These are phyloP conservation scores for Claviceps pusilla DNA, from an alignment of 2,329 filamentous ascomycete species.

Conservation along the genomic window DNA sequence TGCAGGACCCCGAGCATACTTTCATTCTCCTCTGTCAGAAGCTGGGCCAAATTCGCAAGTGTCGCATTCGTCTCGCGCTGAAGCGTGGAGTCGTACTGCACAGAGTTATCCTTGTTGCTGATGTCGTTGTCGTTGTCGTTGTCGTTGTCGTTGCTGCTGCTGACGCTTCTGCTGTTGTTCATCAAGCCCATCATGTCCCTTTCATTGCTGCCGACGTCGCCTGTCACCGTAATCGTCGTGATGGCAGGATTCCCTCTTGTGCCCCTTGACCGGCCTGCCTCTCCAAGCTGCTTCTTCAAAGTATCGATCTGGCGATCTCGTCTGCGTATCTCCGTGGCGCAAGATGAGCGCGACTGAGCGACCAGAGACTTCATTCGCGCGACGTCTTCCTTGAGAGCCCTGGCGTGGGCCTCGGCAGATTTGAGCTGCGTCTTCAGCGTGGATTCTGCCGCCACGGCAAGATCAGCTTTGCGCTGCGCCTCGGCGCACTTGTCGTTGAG, in stretches of 20 bases:
- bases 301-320: conserved; percentile 78
- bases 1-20: conserved; percentile 57
- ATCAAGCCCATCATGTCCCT: conserved; percentile 18
- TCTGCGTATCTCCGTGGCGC: conserved; percentile 80
- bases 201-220: conserved; percentile 34
- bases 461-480: conserved; percentile 37
- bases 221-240: conserved; percentile 41
- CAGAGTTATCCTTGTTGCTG: conserved; percentile 3
- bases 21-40: conserved; percentile 85
- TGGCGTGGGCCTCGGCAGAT: conserved; percentile 57
- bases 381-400: conserved; percentile 72
- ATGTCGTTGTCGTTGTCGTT: background rate
- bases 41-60: conserved; percentile 67
- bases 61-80: conserved; percentile 84
- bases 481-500: conserved; percentile 39
- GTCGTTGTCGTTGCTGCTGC: background rate
- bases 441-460: conserved; percentile 55
- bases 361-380: conserved; percentile 63
- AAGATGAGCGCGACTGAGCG: conserved; percentile 70
- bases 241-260: conserved; percentile 38
- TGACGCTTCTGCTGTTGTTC: no score
- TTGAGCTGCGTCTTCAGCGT: conserved; percentile 54
- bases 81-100: conserved; percentile 47
- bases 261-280: conserved; percentile 49
- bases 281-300: conserved; percentile 72